Base-by-base conservation (phyloP, 1,284 basidiomycete genomes). In the Naganishia liquefaciens region DNA sequence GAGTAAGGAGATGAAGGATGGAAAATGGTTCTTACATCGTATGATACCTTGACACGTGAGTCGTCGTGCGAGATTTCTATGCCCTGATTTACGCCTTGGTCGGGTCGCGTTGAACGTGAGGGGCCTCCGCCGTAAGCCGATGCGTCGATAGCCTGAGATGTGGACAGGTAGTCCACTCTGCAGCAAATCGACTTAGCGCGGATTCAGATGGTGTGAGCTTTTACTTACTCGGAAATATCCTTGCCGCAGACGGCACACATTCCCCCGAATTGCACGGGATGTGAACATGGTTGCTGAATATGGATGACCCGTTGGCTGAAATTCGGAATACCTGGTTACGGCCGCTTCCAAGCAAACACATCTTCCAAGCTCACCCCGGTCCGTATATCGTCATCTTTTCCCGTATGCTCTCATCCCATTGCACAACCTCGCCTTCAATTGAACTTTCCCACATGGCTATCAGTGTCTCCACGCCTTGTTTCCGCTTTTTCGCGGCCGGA, bases 191-290 rank as follows among this genome's bases (percentile, higher is more conserved):
- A 1, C 33, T 37, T 2, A 37, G 33, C 33, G 13, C 9, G 13
- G 4, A 37, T 37, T 37, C 7, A 2, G 13, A 13, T 95, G 92
- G 84, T 86, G 52, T 91, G 93, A 82, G 98, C 52, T 4, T 51
- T 13, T 25, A 81, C 88, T 71, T 75, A 96, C 93, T 84, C 86
- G 52, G 91, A 93, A 82, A 98, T 87, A 72, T 96, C 92, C 78
- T 90, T 91, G 43, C 93, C 94, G 75, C 94, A 99, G 37, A 95
- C 78, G 1, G 90, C 93, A 76, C 94, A 99, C 67, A 98, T 83
- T 1, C 95, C 95, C 43, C 88, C 87, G 65, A 95, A 83, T 78
- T 97, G 93, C 70, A 95, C 88, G 54, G 90, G 90, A 78, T 99
- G 94, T 58, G 90, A 91, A 81, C 94, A 99, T 21, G 90, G 88